phyloP scores from a whole-genome alignment of 306 rosid genomes.

The Lotus japonicus region DNA sequence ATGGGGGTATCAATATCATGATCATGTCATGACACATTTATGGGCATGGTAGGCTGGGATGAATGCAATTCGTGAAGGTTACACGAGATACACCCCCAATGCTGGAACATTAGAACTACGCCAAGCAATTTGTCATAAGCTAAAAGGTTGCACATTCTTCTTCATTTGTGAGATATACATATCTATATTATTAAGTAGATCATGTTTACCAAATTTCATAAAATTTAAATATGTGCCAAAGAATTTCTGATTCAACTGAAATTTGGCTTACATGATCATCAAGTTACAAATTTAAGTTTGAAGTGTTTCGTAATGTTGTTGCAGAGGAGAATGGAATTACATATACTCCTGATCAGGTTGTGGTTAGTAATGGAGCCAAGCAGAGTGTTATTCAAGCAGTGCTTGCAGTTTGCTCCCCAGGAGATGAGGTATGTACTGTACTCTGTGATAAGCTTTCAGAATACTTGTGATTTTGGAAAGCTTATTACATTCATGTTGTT shows the following conservation, averaged over 20 bases:
- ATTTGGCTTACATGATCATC: too few species aligned
- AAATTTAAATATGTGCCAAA: too few species aligned
- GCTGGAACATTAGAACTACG: conserved; percentile 73
- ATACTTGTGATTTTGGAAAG: too few species aligned
- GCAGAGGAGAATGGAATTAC: conserved; percentile 81
- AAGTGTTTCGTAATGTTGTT: neutral
- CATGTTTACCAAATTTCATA: neutral
- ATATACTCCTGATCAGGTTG: conserved; percentile 61
- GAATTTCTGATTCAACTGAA: too few species aligned
- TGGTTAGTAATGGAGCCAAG: conserved; percentile 91
- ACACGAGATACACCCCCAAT: conserved; percentile 70
- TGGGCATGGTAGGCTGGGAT: conserved; percentile 61
- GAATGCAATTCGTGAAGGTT: conserved; percentile 73
- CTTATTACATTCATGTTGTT: neutral
- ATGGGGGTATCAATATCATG: neutral
- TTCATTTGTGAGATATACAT: neutral
- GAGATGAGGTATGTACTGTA: conserved; percentile 57
- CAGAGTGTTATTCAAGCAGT: conserved; percentile 72
- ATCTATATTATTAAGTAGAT: too few species aligned
- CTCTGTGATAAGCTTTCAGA: too few species aligned
- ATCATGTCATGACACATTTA: neutral
- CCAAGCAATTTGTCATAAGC: conserved; percentile 74
- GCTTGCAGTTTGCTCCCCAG: conserved; percentile 76
- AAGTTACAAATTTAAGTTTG: too few species aligned
- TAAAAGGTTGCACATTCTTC: conserved; percentile 41